Percentiles rank a stretch among this genome's conserved stretches.
These are phyloP conservation scores for Globisporangium nagaii DNA, from an alignment of 352 stramenopile genomes.

Conservation along the genomic window DNA sequence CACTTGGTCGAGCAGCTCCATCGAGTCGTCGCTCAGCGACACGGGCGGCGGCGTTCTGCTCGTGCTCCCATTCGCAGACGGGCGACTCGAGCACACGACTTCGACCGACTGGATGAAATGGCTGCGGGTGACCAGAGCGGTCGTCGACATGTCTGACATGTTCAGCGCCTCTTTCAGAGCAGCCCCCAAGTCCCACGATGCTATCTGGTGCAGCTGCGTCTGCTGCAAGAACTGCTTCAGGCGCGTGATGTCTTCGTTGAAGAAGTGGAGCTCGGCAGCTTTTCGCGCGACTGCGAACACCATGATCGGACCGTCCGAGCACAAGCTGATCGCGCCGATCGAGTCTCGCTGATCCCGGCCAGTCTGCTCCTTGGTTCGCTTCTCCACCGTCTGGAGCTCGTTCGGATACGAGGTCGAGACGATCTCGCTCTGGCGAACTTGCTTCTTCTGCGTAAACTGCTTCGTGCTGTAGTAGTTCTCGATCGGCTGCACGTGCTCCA, in stretches of 20 bases:
- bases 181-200: constrained; percentile 27
- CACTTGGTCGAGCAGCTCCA: constrained; percentile 57
- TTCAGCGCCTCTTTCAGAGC: constrained; percentile 27
- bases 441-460: constrained; percentile 51
- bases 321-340: constrained; percentile 37
- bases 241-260: constrained; percentile 67
- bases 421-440: constrained; percentile 82
- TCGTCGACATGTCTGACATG: constrained; percentile 8
- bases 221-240: constrained; percentile 63
- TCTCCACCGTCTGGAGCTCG: constrained; percentile 18
- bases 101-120: constrained; percentile 53
- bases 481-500: constrained; percentile 60
- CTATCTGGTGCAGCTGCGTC: constrained; percentile 51
- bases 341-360: constrained; percentile 27
- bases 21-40: constrained; percentile 50
- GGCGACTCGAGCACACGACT: constrained; percentile 25
- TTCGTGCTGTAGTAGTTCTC: constrained; percentile 39
- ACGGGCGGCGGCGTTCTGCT: constrained; percentile 8
- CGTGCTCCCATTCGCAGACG: constrained; percentile 1
- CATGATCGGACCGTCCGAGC: constrained; percentile 71
- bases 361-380: constrained; percentile 9
- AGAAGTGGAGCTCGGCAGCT: constrained; percentile 75
- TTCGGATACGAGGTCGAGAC: constrained; percentile 60
- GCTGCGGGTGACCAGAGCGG: constrained; percentile 33
- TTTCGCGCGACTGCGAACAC: constrained; percentile 70